Base-by-base conservation (phyloP, 2,329 filamentous ascomycete genomes). In the Monilinia fructigena region DNA sequence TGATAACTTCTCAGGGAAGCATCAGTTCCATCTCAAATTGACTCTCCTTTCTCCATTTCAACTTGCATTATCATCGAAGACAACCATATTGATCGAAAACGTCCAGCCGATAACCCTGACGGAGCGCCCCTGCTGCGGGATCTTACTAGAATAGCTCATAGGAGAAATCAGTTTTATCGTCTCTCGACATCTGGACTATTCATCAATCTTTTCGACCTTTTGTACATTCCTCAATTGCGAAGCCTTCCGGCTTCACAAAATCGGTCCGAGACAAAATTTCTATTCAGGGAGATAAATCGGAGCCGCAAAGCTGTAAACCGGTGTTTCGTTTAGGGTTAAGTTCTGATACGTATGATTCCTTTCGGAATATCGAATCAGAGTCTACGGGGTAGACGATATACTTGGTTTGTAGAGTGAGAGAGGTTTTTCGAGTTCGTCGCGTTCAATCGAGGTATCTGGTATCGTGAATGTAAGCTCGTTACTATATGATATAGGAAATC, bases 241-340 rank as follows among this genome's bases (percentile, higher is more conserved):
- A 76, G 73, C 75, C 75, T 79, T 69, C 72, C 73, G 70, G 75
- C 74, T 67, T 78, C 72, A 66, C 74, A 68, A 70, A 68, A 67
- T 70, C 67, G 69, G 66, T 70, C 58, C 59, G 68, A 70, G 68
- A 66, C 62, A 68, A 68, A 71, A 67, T 40, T 76, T 80, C 79
- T 93, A 93, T 77, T 93, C 86, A 83, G 83, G 81, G 82, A 81
- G 80, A 84, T 80, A 83, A 79, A 89, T 88, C 85, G 80, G 82
- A 78, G 83, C 82, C 86, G 86, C 87, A 90, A 93, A 75, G 84
- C 90, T 76, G 86, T 38, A 6, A 88, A 65, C 91, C 90, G 90
- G 87, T 82, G 78, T 77, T 81, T 79, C 81, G 82, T 85, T 90
- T 97, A 97, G 93, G 93, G 93, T 96, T 97, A 96, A 93, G 91